Conservation (phyloP, 1,284 basidiomycete genomes). For the Ustilago curta region DNA sequence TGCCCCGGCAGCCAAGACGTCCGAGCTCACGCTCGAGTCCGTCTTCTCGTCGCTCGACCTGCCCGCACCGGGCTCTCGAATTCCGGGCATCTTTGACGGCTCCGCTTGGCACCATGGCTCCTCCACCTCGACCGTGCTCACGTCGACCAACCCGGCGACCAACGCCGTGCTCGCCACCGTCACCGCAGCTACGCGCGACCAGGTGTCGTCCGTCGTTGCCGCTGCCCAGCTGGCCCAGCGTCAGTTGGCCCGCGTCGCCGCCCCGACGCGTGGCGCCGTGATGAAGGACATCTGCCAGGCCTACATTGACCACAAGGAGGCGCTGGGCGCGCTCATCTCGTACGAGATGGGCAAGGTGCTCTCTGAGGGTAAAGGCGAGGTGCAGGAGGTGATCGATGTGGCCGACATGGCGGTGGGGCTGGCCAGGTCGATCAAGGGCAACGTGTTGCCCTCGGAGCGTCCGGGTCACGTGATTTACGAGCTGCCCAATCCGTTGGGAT, state of each 20-base stretch:
- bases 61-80: conserved; percentile 38
- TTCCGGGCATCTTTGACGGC: conserved; percentile 60
- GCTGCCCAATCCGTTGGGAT: conserved; percentile 88
- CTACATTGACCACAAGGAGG: conserved; percentile 82
- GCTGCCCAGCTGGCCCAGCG: conserved; percentile 79
- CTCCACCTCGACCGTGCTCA: conserved; percentile 19
- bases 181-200: conserved; percentile 76
- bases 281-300: conserved; percentile 87
- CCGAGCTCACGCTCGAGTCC: conserved; percentile 16
- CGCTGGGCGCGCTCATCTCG: conserved; percentile 78
- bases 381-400: conserved; percentile 94
- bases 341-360: conserved; percentile 92
- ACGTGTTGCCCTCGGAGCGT: conserved; percentile 60
- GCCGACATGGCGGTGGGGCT: conserved; percentile 85
- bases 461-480: conserved; percentile 58
- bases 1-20: background rate
- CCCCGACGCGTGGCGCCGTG: conserved; percentile 87
- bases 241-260: conserved; percentile 81
- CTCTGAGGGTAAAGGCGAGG: conserved; percentile 91
- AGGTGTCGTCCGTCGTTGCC: conserved; percentile 76
- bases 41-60: conserved; percentile 38
- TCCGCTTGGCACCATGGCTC: conserved; percentile 40
- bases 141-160: conserved; percentile 59
- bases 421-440: conserved; percentile 82
- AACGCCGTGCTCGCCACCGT: conserved; percentile 57